Evolutionary conservation across 768 basidiomycete genomes (phyloP), one percentile per base, ranked within the genome.

Genomic region (Pulveroboletus sp.): DNA sequence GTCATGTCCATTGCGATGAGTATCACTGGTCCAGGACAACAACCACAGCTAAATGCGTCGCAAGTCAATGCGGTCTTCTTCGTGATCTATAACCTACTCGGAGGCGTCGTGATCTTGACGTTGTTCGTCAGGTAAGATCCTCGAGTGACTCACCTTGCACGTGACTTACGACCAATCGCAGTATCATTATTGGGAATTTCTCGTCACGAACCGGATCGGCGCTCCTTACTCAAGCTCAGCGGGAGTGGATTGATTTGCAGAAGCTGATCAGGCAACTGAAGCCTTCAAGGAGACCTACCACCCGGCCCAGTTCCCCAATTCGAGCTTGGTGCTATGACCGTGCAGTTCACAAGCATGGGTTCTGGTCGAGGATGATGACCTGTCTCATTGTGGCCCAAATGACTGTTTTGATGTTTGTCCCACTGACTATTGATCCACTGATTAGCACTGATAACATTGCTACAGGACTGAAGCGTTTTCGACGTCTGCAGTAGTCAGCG

Each of bases 131-230:
- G 89, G 93, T 90, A 63, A 57, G 58, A 7, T 52, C 17, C 26
- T 32, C 37, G 48, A 6, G 17, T 15, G 11, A 5, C 14, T 37
- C 18, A 38, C 10, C 18, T 5, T 11, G 11, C 1, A 18, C 8
- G 42, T 36, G 24, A 33, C 58, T 63, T n/a, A 64, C 41, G 3
- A 43, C 17, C 51, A 43, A 55, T 52, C 49, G 51, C 51, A 95
- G 92, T 75, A 90, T 98, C 67, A 96, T 97, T 70, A 96, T 97
- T 62, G 86, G 85, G 40, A 94, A 94, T 67, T 96, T 96, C 70
- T 85, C 83, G 43, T 79, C 83, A 2, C 84, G 86, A 54, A 93
- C 92, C 3, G 94, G 94, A 14, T 80, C 82, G 5, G 93, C 93
- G 1, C 80, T 93, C 41, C 69, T 95, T 30, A 96, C 93, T 0